Percentiles rank a stretch among this genome's conserved stretches.
Evolutionary conservation across 2,329 filamentous ascomycete genomes (phyloP).

Genomic region (Cryphonectria japonica): DNA sequence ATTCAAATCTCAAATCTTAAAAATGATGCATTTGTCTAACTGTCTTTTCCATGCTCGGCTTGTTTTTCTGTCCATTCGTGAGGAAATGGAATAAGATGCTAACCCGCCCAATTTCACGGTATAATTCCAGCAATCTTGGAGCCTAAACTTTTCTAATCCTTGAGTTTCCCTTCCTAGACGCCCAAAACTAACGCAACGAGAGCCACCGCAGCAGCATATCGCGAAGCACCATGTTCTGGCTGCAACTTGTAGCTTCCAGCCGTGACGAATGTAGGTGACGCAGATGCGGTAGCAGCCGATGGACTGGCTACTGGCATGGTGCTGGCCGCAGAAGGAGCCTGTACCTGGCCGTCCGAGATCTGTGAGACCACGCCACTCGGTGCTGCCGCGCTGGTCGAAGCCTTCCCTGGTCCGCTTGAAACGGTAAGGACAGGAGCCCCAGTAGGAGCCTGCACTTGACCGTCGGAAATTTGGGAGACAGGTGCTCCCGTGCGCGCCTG

Average conservation of each 20-base stretch:
- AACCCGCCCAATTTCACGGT: not conserved
- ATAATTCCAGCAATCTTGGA: not conserved
- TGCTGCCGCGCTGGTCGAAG: not conserved
- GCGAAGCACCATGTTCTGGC: not conserved
- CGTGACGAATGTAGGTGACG: not conserved
- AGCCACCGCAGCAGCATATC: not conserved
- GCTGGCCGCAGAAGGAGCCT: not conserved
- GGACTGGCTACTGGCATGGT: not conserved
- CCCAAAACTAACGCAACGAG: not conserved
- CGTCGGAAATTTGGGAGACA: constrained; percentile 1
- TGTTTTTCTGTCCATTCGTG: no score
- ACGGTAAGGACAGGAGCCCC: not conserved
- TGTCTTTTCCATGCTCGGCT: no score
- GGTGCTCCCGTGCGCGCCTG: not conserved
- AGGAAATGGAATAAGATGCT: no score
- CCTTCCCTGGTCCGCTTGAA: not conserved
- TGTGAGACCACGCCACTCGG: constrained; percentile 1
- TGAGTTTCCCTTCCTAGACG: not conserved
- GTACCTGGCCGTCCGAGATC: constrained; percentile 5
- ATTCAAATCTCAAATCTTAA: no score
- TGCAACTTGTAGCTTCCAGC: constrained; percentile 7
- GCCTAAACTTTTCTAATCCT: not conserved
- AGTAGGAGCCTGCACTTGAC: constrained; percentile 8
- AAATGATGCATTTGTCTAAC: no score
- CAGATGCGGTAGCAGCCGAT: constrained; percentile 1